phyloP scores from a whole-genome alignment of 306 rosid genomes.

The Gastrolobium villosum region DNA sequence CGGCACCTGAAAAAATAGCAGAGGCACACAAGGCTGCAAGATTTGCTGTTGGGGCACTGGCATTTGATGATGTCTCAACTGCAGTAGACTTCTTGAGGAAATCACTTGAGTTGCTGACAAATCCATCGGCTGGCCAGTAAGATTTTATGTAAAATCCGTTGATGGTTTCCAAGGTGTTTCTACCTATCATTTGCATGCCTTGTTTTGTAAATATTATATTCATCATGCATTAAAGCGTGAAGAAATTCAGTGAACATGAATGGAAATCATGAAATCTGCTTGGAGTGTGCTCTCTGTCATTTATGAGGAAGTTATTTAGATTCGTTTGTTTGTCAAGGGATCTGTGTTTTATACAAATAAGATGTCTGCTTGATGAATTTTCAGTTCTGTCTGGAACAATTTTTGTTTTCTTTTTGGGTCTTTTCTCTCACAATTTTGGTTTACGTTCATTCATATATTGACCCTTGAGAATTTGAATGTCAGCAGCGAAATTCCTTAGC shows the following conservation, averaged over 20 bases:
- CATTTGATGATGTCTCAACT: conserved; percentile 90
- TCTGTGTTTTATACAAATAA: conserved; percentile 16
- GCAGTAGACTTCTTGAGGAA: conserved; percentile 88
- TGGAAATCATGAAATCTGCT: conserved; percentile 35
- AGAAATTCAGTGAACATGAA: conserved; percentile 40
- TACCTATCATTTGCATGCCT: conserved; percentile 36
- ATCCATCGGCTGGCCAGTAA: conserved; percentile 75
- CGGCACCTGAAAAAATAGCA: conserved; percentile 87
- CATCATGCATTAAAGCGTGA: conserved; percentile 16
- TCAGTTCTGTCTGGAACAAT: background rate
- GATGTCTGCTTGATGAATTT: conserved; percentile 35
- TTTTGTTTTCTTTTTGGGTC: background rate
- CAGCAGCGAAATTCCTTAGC: background rate
- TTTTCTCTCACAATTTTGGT: conserved; percentile 10
- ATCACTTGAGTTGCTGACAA: conserved; percentile 92
- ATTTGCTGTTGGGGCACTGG: conserved; percentile 99
- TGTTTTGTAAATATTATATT: conserved; percentile 53
- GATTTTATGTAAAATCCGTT: conserved; percentile 30
- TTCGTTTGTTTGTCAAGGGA: conserved; percentile 38
- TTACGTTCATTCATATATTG: conserved; percentile 7
- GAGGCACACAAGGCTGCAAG: conserved; percentile 99
- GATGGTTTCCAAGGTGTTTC: conserved; percentile 41
- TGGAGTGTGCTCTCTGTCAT: conserved; percentile 15
- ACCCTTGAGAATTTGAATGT: conserved; percentile 16
- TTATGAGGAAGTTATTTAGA: conserved; percentile 17